Base-by-base conservation (phyloP, 345 rosid genomes). In the Linum usitatissimum region DNA sequence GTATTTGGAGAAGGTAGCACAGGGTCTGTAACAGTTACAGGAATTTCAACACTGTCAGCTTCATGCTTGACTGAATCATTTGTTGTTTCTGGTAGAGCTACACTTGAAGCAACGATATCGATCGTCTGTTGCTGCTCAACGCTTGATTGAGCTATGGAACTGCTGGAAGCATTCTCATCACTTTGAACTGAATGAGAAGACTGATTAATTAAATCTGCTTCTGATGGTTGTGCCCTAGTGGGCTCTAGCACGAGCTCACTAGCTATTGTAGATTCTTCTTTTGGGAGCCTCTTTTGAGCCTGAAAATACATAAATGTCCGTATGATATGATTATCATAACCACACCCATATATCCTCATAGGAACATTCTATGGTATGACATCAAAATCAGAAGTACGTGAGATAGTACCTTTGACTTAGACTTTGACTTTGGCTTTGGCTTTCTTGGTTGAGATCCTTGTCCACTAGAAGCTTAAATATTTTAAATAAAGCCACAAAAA, bases 381-480 rank as follows among this genome's bases (percentile, higher is more conserved):
- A 28, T 9, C 48, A 48, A 49, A 64, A n/a, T 20, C 59, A 66
- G 17, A 57, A 51, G 58, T n/a, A 68, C 23, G 65, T 18, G 2
- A 53, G 55, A 23, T 48, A 30, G 53, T 83, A 93, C 99, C 97
- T 90, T 90, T 62, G 30, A 66, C 80, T 69, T 86, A 61, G 85
- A 55, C 76, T 53, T 83, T 65, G 59, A 28, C 14, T 55, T 55
- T 21, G 57, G 23, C 30, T 55, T 55, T 0, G 68, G 4, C 70
- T 75, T 82, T 81, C 77, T 88, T 56, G 77, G 71, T 80, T 85
- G 82, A 73, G 92, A 78, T 73, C 80, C 97, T 82, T 83, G 85
- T 59, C 76, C 86, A 70, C 64, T 77, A 67, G 95, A 76, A 78
- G 80, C 97, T 86, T 64, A 55, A 66, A 56, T 67, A 55, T 71